Base-by-base conservation (phyloP, 768 basidiomycete genomes). In the Chalciporus piperatus region DNA sequence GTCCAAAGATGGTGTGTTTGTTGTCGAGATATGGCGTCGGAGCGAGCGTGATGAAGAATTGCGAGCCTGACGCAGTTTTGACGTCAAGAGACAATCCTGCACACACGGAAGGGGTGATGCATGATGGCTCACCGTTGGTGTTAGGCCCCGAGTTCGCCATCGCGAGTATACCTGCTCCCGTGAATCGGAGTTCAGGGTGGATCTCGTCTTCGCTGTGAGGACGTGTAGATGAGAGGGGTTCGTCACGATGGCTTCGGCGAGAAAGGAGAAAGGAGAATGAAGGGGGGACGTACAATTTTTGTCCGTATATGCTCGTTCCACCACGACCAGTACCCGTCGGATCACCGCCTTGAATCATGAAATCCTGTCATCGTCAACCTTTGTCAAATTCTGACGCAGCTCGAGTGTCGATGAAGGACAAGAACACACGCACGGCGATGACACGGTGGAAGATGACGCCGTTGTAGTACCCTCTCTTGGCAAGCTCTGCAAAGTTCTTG, bases 141-240 rank as follows among this genome's bases (percentile, higher is more conserved):
- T 92, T 91, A n/a, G 89, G 89, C 11, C 95, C 95, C 41, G 95
- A 92, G 71, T 99, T 99, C 32, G 97, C 97, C 91, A 93, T 92
- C 9, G 92, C 93, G 22, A 98, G 82, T 51, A 98, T 94, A 19
- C 96, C 96, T 39, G 95, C 94, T 16, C 96, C 96, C 2, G 93
- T 94, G 74, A 98, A 98, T 43, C 94, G 77, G 59, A 98, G 71
- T 13, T 97, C 94, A 1, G 91, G 86, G 60, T 92, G 82, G 46
- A 98, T 82, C 65, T 97, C 94, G 68, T 97, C 94, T 69, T 91
- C 84, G 59, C 92, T 92, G 62, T 2, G 9, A 10, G 33, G 16
- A 37, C 23, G 9, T 22, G 25, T 6, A 44, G 6, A 20, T 22
- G 22, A 22, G 22, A 22, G 22, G 2, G 22, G 22, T 22, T 22